Conservation (phyloP, 768 basidiomycete genomes). For the Mycena amicta region DNA sequence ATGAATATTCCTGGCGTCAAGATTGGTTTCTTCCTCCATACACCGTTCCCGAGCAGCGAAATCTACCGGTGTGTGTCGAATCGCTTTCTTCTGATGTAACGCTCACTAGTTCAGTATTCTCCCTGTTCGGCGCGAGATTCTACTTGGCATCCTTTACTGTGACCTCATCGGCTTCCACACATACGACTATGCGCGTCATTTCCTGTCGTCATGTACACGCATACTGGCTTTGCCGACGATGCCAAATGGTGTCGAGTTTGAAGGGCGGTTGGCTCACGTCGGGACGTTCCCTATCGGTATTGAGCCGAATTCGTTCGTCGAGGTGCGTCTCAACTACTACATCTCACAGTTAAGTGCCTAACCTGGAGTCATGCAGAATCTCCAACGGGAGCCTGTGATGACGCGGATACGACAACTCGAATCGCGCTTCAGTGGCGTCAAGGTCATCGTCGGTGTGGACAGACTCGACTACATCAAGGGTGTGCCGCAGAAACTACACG, state of each 20-base stretch:
- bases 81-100: background rate
- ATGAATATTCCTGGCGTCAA: constrained; percentile 69
- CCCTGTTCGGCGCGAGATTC: constrained; percentile 94
- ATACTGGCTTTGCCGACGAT: constrained; percentile 94
- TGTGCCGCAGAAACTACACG: constrained; percentile 97
- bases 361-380: constrained; percentile 50
- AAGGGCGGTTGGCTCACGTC: constrained; percentile 92
- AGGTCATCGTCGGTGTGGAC: constrained; percentile 98
- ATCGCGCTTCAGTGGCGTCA: constrained; percentile 90
- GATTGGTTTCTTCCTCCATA: constrained; percentile 98
- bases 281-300: constrained; percentile 99
- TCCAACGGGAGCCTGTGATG: constrained; percentile 79
- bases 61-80: constrained; percentile 82
- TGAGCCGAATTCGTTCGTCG: constrained; percentile 89
- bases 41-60: constrained; percentile 96
- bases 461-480: constrained; percentile 99
- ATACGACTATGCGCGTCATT: constrained; percentile 99
- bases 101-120: constrained; percentile 65
- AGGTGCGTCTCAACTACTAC: constrained; percentile 48
- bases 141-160: constrained; percentile 94
- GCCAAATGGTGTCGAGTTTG: constrained; percentile 97
- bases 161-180: constrained; percentile 99
- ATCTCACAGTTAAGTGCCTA: too few relatives aligned
- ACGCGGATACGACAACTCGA: constrained; percentile 80
- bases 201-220: constrained; percentile 96